Conservation (phyloP, 192 early-diverging fungal genomes). For the Rhizoclosmatium sp. region DNA sequence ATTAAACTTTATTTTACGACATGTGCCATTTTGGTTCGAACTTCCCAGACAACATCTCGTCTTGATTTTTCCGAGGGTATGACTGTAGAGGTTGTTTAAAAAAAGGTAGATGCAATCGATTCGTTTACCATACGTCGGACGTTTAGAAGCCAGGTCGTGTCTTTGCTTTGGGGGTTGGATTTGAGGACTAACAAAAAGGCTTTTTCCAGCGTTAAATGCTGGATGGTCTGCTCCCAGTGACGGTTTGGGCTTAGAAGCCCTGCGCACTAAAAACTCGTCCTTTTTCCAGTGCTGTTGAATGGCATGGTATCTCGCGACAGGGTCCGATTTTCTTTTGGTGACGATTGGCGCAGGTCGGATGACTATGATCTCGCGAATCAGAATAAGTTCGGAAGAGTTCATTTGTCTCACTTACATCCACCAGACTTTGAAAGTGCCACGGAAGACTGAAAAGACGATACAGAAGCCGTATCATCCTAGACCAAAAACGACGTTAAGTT, state of each 20-base stretch:
- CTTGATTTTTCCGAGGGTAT: constrained; percentile 20
- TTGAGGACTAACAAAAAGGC: neutral
- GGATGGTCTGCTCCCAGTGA: neutral
- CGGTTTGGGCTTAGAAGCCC: constrained; percentile 13
- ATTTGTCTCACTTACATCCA: neutral
- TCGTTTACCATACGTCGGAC: constrained; percentile 18
- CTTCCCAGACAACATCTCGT: constrained; percentile 24
- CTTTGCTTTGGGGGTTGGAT: neutral
- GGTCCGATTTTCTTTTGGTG: constrained; percentile 10
- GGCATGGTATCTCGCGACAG: constrained; percentile 15
- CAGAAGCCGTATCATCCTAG: too few species aligned
- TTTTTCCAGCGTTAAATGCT: neutral
- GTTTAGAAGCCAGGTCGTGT: constrained; percentile 15
- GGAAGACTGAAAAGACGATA: too few species aligned
- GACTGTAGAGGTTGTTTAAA: neutral
- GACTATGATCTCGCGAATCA: neutral
- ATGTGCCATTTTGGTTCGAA: constrained; percentile 5
- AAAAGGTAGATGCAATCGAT: neutral
- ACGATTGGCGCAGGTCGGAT: neutral
- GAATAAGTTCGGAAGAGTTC: neutral
- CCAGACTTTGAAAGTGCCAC: neutral
- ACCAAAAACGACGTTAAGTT: too few species aligned
- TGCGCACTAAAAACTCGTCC: constrained; percentile 17
- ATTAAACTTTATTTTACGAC: neutral
- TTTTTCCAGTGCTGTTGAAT: constrained; percentile 19